phyloP scores from a whole-genome alignment of 805 yeast species.

The Ogataea saltuana region DNA sequence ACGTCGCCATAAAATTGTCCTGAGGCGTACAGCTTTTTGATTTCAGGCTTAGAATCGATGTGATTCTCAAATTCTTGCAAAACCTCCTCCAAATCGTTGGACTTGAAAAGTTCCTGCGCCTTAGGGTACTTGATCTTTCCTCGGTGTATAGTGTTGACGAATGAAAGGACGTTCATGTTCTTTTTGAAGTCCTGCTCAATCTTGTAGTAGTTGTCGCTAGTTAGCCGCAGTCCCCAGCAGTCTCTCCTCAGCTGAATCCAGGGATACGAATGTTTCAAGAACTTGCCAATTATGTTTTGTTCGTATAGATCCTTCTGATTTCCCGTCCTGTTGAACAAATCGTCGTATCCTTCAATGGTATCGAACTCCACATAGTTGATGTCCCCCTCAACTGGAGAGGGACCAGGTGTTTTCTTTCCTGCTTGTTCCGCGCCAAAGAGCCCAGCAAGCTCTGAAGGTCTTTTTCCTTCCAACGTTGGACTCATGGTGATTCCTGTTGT shows the following conservation, averaged over 20 bases:
- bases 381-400: constrained; percentile 16
- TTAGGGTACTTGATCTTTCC: constrained; percentile 20
- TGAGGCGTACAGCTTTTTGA: constrained; percentile 7
- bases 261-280: constrained; percentile 15
- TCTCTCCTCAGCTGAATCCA: constrained; percentile 26
- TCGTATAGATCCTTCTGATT: constrained; percentile 11
- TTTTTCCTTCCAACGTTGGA: constrained; percentile 28
- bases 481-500: constrained; percentile 30
- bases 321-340: constrained; percentile 24
- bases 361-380: constrained; percentile 32
- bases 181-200: constrained; percentile 21
- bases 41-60: constrained; percentile 12
- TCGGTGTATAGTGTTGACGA: constrained; percentile 14
- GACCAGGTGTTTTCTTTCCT: background rate
- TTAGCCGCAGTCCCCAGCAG: constrained; percentile 26
- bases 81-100: constrained; percentile 21
- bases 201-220: constrained; percentile 20
- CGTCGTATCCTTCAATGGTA: constrained; percentile 32
- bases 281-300: constrained; percentile 16
- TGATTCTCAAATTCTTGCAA: constrained; percentile 20
- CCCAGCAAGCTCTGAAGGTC: constrained; percentile 12
- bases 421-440: constrained; percentile 16
- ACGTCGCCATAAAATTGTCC: constrained; percentile 19
- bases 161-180: constrained; percentile 11
- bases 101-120: constrained; percentile 10